phyloP scores from a whole-genome alignment of 345 rosid species.

The Bretschneidera sinensis region DNA sequence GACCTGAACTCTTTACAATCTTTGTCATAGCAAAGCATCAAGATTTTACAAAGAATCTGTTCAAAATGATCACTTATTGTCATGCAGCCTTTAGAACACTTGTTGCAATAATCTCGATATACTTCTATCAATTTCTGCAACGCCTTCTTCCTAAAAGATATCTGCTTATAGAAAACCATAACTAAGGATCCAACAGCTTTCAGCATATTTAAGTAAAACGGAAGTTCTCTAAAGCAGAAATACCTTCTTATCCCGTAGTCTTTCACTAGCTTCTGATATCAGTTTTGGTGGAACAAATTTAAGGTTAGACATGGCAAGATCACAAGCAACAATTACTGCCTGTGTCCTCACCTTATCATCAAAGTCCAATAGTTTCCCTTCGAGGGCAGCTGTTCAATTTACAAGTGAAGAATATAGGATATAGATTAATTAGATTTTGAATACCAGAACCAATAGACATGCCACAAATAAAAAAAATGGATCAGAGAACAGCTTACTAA shows the following conservation, averaged over 20 bases:
- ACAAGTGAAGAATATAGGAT: slow-evolving; percentile 16
- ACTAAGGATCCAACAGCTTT: slow-evolving; percentile 14
- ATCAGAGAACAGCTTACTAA: slow-evolving; percentile 39
- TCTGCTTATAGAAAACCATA: slow-evolving; percentile 38
- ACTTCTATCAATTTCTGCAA: slow-evolving; percentile 72
- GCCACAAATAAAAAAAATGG: slow-evolving; percentile 11
- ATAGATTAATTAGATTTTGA: slow-evolving; percentile 13
- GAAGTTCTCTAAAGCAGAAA: slow-evolving; percentile 1
- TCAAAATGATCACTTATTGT: slow-evolving; percentile 55
- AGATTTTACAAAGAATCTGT: slow-evolving; percentile 76
- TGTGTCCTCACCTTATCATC: slow-evolving; percentile 80
- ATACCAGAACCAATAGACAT: slow-evolving; percentile 19
- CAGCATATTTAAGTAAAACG: slow-evolving; percentile 2
- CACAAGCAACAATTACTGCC: slow-evolving; percentile 75
- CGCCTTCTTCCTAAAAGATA: slow-evolving; percentile 81
- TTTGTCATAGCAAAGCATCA: slow-evolving; percentile 76
- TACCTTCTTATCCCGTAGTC: slow-evolving; percentile 97
- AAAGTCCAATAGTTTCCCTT: slow-evolving; percentile 74
- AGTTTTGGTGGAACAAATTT: slow-evolving; percentile 46
- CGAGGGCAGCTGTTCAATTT: slow-evolving; percentile 60
- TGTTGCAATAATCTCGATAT: slow-evolving; percentile 72
- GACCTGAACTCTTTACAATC: slow-evolving; percentile 77
- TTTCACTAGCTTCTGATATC: slow-evolving; percentile 61
- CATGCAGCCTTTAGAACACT: slow-evolving; percentile 65
- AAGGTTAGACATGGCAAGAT: slow-evolving; percentile 56